Percentiles rank a stretch among this genome's conserved stretches.
phyloP scores from a whole-genome alignment of 192 early-diverging fungal species.

The Helicostylum pulchrum region DNA sequence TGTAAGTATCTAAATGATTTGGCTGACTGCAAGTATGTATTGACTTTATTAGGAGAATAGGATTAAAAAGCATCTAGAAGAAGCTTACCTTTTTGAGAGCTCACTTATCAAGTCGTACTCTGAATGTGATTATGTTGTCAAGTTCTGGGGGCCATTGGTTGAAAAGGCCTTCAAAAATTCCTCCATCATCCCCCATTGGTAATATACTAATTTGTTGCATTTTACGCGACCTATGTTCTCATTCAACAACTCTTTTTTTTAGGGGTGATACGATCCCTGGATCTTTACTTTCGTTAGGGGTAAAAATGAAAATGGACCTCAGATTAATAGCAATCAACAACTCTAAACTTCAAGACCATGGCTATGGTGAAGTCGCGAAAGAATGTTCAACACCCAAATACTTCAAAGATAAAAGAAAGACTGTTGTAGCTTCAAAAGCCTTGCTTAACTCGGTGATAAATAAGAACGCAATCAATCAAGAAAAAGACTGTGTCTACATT shows the following conservation, averaged over 20 bases:
- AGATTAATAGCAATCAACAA: conserved; percentile 7
- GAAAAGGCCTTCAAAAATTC: conserved; percentile 12
- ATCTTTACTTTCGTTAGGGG: conserved; percentile 4
- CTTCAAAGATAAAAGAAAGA: conserved; percentile 13
- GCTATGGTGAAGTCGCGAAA: conserved; percentile 2
- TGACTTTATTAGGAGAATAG: conserved; percentile 22
- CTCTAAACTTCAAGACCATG: conserved; percentile 6
- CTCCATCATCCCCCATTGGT: conserved; percentile 13
- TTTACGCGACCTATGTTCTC: conserved; percentile 9
- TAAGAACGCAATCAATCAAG: conserved; percentile 4
- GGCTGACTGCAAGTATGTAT: conserved; percentile 13
- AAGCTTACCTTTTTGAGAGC: conserved; percentile 14
- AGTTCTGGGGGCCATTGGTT: conserved; percentile 14
- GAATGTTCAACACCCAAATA: not conserved
- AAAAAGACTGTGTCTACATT: conserved; percentile 1
- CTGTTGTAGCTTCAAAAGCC: conserved; percentile 8
- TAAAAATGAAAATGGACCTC: conserved; percentile 20
- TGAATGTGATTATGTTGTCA: conserved; percentile 1
- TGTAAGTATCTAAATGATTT: conserved; percentile 17
- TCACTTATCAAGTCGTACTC: conserved; percentile 1
- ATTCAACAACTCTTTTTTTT: conserved; percentile 15
- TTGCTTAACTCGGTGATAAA: conserved; percentile 11
- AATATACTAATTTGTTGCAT: conserved; percentile 14
- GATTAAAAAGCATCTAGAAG: conserved; percentile 15
- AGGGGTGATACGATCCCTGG: conserved; percentile 11